Percentiles rank a stretch among this genome's conserved stretches.
phyloP scores from a whole-genome alignment of 805 yeast species.

The Blastobotrys muscicola region DNA sequence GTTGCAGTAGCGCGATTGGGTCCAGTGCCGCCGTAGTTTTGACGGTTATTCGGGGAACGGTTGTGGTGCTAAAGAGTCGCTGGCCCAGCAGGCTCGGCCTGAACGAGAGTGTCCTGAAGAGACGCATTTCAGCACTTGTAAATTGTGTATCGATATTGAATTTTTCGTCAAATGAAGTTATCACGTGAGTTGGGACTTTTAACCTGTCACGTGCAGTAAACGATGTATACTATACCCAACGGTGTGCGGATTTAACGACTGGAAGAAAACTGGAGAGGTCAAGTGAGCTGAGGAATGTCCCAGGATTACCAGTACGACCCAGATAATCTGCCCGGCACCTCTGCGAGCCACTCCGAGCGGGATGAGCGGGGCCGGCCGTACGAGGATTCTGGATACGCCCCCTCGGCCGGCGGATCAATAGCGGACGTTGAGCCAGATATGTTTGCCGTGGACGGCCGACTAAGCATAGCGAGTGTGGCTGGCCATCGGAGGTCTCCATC shows the following conservation, averaged over 20 bases:
- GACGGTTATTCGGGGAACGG: neutral
- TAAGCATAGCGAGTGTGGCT: constrained; percentile 9
- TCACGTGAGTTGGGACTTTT: neutral
- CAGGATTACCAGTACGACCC: constrained; percentile 3
- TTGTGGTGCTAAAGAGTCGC: neutral
- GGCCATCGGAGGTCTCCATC: constrained; percentile 16
- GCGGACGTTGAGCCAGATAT: constrained; percentile 19
- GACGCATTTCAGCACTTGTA: too few species aligned
- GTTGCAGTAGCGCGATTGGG: constrained; percentile 9
- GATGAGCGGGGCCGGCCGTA: constrained; percentile 2
- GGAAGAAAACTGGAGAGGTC: neutral
- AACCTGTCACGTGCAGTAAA: neutral
- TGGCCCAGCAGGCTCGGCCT: too few species aligned
- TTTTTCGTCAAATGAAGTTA: neutral
- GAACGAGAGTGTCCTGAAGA: too few species aligned
- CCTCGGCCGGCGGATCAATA: constrained; percentile 4
- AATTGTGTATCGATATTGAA: too few species aligned
- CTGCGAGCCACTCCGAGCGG: neutral
- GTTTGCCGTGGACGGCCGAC: constrained; percentile 19
- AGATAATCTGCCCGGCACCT: constrained; percentile 4
- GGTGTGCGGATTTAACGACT: neutral
- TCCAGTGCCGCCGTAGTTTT: neutral
- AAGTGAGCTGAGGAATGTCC: neutral
- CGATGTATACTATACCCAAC: neutral
- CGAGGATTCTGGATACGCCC: constrained; percentile 2